These are phyloP conservation scores for Geotrichum siamense DNA, from an alignment of 1,139 yeast species.

Conservation along the genomic window DNA sequence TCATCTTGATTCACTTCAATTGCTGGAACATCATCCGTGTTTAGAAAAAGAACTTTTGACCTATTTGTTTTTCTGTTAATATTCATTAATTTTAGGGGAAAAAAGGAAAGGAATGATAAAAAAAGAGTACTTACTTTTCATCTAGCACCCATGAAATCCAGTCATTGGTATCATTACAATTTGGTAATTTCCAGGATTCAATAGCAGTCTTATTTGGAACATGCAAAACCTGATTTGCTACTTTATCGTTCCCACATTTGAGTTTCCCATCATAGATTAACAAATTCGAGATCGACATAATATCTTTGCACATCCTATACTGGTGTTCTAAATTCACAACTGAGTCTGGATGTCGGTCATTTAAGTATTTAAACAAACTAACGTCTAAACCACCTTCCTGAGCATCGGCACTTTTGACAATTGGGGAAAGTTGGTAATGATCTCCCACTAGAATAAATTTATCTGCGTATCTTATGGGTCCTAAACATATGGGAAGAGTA, in stretches of 20 bases:
- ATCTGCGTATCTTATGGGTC: conserved; percentile 73
- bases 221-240: conserved; percentile 49
- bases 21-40: conserved; percentile 61
- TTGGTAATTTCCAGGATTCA: conserved; percentile 15
- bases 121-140: conserved; percentile 31
- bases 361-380: conserved; percentile 67
- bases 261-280: conserved; percentile 70
- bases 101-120: neutral
- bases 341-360: conserved; percentile 63
- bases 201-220: conserved; percentile 38
- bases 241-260: conserved; percentile 62
- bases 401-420: conserved; percentile 55
- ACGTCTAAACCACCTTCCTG: conserved; percentile 56
- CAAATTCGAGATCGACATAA: conserved; percentile 74
- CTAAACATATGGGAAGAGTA: conserved; percentile 81
- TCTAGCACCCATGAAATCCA: conserved; percentile 47
- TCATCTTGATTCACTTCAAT: conserved; percentile 55
- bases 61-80: no score
- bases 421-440: conserved; percentile 84
- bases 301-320: conserved; percentile 87
- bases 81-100: no score
- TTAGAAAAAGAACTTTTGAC: conserved; percentile 59
- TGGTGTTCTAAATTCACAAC: conserved; percentile 73
- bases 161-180: conserved; percentile 18
- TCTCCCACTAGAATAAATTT: conserved; percentile 90